These are phyloP conservation scores for Irineochytrium annulatum DNA, from an alignment of 192 early-diverging fungal genomes.

Conservation along the genomic window DNA sequence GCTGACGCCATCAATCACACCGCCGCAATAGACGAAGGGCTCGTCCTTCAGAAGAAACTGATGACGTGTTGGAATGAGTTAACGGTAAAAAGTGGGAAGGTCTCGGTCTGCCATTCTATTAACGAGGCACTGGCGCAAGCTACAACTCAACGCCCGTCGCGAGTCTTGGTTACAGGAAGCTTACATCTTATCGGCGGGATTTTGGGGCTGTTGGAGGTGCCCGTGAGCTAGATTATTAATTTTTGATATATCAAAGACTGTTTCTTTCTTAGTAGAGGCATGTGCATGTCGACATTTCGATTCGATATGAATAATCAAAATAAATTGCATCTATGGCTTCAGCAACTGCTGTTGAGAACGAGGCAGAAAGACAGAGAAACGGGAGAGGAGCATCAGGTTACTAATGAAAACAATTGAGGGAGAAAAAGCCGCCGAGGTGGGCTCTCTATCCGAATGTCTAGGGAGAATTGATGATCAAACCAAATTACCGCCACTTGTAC, in stretches of 20 bases:
- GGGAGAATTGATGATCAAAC: conserved; percentile 6
- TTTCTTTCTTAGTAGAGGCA: too few relatives aligned
- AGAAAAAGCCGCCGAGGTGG: too few relatives aligned
- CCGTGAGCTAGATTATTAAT: too few relatives aligned
- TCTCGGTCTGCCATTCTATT: conserved; percentile 12
- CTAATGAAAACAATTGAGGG: too few relatives aligned
- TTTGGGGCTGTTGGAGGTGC: conserved; percentile 65
- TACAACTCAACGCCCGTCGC: conserved; percentile 11
- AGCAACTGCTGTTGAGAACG: too few relatives aligned
- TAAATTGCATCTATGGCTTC: too few relatives aligned
- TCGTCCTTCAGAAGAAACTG: conserved; percentile 61
- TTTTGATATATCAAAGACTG: too few relatives aligned
- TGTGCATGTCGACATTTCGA: too few relatives aligned
- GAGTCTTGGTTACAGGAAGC: conserved; percentile 88
- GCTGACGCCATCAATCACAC: conserved; percentile 72
- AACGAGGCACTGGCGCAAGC: conserved; percentile 33
- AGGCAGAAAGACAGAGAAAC: too few relatives aligned
- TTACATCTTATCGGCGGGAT: conserved; percentile 86
- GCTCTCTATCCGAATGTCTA: too few relatives aligned
- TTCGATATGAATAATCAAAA: too few relatives aligned
- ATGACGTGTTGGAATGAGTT: conserved; percentile 53
- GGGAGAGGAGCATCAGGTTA: too few relatives aligned
- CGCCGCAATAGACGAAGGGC: conserved; percentile 49
- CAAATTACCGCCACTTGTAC: conserved; percentile 1
- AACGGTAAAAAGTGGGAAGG: conserved; percentile 1